Percentiles rank a stretch among this genome's conserved stretches.
Evolutionary conservation across 331 rosid genomes (phyloP).

Genomic region (Pyrus hybrid): DNA sequence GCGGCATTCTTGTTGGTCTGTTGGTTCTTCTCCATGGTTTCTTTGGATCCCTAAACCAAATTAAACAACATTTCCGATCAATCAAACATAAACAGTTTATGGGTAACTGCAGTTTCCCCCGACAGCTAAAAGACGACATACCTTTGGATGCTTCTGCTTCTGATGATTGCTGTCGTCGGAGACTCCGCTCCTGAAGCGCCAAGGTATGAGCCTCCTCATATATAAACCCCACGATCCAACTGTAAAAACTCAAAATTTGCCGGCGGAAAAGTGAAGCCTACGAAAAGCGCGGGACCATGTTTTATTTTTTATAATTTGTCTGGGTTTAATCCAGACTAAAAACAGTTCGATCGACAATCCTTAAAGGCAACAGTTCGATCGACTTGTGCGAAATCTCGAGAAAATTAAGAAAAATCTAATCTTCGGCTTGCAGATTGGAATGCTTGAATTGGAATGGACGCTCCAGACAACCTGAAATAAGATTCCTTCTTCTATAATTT

Average conservation of each 20-base stretch:
- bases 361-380: not conserved
- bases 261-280: slow-evolving; percentile 51
- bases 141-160: slow-evolving; percentile 21
- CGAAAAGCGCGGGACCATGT: slow-evolving; percentile 36
- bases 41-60: slow-evolving; percentile 32
- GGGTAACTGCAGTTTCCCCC: not conserved
- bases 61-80: slow-evolving; percentile 5
- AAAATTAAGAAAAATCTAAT: not conserved
- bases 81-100: slow-evolving; percentile 4
- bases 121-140: no score
- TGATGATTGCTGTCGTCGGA: not conserved
- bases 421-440: slow-evolving; percentile 66
- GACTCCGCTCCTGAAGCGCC: slow-evolving; percentile 36
- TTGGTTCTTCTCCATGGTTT: slow-evolving; percentile 36
- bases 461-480: not conserved
- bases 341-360: slow-evolving; percentile 16
- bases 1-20: slow-evolving; percentile 16
- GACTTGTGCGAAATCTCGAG: not conserved
- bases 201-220: slow-evolving; percentile 44
- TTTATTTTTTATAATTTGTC: not conserved
- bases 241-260: slow-evolving; percentile 8
- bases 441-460: slow-evolving; percentile 87
- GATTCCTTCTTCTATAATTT: slow-evolving; percentile 9
- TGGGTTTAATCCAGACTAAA: not conserved
- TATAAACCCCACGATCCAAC: slow-evolving; percentile 20